phyloP scores from a whole-genome alignment of 345 rosid genomes.

The Mallotus nudiflorus region DNA sequence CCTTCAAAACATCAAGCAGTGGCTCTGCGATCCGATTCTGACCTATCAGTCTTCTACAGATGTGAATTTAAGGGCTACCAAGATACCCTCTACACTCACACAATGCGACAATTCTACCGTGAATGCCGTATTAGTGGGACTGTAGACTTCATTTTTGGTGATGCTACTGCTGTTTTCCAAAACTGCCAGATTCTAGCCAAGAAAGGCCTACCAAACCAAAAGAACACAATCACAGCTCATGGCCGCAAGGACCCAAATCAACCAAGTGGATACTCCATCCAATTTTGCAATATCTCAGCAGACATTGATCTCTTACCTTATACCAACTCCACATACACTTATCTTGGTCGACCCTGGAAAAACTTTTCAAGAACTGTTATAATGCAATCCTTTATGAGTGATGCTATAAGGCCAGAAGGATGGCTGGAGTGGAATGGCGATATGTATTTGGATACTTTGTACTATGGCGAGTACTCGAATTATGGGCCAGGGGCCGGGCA shows the following conservation, averaged over 20 bases:
- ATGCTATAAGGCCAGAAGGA: conserved; percentile 32
- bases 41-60: conserved; percentile 36
- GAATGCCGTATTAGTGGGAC: conserved; percentile 39
- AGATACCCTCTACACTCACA: conserved; percentile 38
- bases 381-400: conserved; percentile 33
- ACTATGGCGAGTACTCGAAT: conserved; percentile 38
- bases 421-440: conserved; percentile 41
- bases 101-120: conserved; percentile 41
- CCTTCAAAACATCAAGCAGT: conserved; percentile 46
- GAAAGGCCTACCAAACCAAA: conserved; percentile 31
- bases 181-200: conserved; percentile 27
- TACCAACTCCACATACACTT: conserved; percentile 27
- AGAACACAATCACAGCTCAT: conserved; percentile 44
- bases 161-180: conserved; percentile 38
- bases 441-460: conserved; percentile 32
- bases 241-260: conserved; percentile 35
- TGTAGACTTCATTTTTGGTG: conserved; percentile 42
- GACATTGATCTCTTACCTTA: conserved; percentile 29
- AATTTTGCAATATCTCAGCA: conserved; percentile 34
- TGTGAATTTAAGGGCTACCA: conserved; percentile 38
- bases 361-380: conserved; percentile 35
- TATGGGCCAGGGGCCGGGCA: conserved; percentile 32
- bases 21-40: conserved; percentile 43
- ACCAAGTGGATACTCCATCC: conserved; percentile 38
- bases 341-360: conserved; percentile 44